Evolutionary conservation across 352 stramenopile species (phyloP), one percentile per base, ranked within the genome.

Genomic region (Phytophthora pinifolia): DNA sequence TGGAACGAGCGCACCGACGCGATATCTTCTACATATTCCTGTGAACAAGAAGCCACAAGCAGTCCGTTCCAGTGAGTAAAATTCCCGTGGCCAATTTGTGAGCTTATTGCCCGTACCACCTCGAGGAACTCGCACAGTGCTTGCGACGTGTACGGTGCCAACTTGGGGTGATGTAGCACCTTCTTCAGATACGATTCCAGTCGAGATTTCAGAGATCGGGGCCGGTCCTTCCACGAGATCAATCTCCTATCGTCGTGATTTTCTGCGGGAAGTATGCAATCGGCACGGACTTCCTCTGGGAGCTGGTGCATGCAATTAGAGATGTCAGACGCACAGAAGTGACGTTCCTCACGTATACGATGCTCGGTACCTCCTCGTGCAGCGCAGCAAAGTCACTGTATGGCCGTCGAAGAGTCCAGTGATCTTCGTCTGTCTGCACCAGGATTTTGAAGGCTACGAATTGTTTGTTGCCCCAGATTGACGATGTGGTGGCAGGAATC

Each of bases 381-480:
- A 91, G 61, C 27, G 70, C 46, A 14, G 44, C 76, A 62, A 91
- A 91, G 48, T 91, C 80, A 30, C 60, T 74, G 50, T 86, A 88
- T 25, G 85, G 72, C 1, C 80, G 76, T 29, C 80, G 67, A 32
- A 91, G 59, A 3, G 54, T 88, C 80, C 80, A 91, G 15, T 65
- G 56, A 37, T 91, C 80, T 15, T 88, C 80, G 14, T 91, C 78
- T 0, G 80, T 88, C 44, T 79, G 65, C 2, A 91, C 71, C 22
- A 88, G 70, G 49, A 91, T 74, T 60, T 91, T 88, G 65, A 83
- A 91, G 14, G 78, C 86, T 10, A 88, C 67, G 36, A 89, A 91
- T 6, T 76, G 63, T 33, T 78, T 79, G 51, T 88, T 84, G 33
- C 76, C 76, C 80, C 80, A 91, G n/a, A 76, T 74, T 1, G 78